Percentiles rank a stretch among this genome's conserved stretches.
Evolutionary conservation across 495 filamentous ascomycete genomes (phyloP).

Genomic region (Penicillium samsonianum): DNA sequence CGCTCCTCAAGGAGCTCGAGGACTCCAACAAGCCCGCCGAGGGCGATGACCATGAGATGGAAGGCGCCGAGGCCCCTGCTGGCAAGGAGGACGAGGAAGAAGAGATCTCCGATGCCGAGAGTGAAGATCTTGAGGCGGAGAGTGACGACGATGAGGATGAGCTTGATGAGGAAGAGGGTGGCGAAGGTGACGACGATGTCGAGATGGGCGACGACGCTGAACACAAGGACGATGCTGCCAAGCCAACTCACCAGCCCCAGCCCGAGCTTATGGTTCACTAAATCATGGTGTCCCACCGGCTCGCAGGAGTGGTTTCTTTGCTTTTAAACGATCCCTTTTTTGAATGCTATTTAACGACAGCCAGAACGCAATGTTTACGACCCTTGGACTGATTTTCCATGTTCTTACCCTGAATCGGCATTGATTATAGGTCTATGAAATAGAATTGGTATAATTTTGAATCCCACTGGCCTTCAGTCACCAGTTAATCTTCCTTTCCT

Average conservation of each 20-base stretch:
- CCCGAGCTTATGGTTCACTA: slow-evolving; percentile 58
- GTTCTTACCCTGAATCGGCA: slow-evolving; percentile 16
- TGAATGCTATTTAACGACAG: slow-evolving; percentile 18
- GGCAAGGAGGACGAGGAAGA: slow-evolving; percentile 68
- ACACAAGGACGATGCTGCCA: slow-evolving; percentile 40
- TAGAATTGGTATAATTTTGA: slow-evolving; percentile 30
- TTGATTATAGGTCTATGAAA: slow-evolving; percentile 32
- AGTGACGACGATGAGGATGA: slow-evolving; percentile 88
- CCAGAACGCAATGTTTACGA: slow-evolving; percentile 41
- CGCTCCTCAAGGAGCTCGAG: slow-evolving; percentile 58
- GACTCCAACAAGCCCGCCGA: slow-evolving; percentile 54
- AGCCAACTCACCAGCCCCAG: slow-evolving; percentile 42
- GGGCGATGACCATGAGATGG: slow-evolving; percentile 81
- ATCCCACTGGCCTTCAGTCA: slow-evolving; percentile 2
- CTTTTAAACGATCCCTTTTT: background rate
- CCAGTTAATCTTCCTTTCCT: background rate
- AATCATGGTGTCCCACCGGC: slow-evolving; percentile 5
- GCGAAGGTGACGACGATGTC: slow-evolving; percentile 75
- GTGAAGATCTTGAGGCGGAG: slow-evolving; percentile 95
- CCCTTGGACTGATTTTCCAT: slow-evolving; percentile 23
- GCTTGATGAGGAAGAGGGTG: slow-evolving; percentile 70
- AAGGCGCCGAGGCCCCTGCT: slow-evolving; percentile 61
- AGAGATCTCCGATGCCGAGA: slow-evolving; percentile 80
- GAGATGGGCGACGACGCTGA: slow-evolving; percentile 73
- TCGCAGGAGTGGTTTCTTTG: background rate